Percentiles rank a stretch among this genome's conserved stretches.
phyloP scores from a whole-genome alignment of 352 stramenopile species.

The Globisporangium canariense region DNA sequence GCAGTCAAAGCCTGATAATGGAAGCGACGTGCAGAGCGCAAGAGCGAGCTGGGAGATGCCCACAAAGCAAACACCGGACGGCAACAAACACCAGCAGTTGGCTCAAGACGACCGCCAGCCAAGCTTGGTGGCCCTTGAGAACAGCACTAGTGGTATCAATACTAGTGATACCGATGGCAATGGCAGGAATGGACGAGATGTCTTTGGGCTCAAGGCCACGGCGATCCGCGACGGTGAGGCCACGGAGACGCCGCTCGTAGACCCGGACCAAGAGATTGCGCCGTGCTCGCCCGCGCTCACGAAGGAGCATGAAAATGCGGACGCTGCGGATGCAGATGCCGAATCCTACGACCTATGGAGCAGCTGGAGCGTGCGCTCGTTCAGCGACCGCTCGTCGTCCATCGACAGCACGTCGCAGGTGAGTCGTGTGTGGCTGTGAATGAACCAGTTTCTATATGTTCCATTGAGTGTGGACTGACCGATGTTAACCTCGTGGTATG shows the following conservation, averaged over 20 bases:
- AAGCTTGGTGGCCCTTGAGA: not conserved
- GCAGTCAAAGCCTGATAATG: no score
- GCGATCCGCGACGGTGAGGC: constrained; percentile 12
- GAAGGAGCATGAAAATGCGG: not conserved
- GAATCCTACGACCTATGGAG: constrained; percentile 39
- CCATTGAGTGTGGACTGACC: not conserved
- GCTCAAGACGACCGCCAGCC: not conserved
- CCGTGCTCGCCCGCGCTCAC: constrained; percentile 6
- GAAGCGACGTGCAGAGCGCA: not conserved
- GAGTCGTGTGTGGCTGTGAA: not conserved
- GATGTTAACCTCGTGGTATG: not conserved
- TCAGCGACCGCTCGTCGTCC: constrained; percentile 23
- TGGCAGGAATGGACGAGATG: not conserved
- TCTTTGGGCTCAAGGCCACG: constrained; percentile 6
- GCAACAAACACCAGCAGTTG: not conserved
- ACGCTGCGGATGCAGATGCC: not conserved
- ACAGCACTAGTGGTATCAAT: not conserved
- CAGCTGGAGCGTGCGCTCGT: constrained; percentile 33
- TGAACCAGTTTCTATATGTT: not conserved
- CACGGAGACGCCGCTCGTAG: constrained; percentile 14
- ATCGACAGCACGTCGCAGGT: constrained; percentile 22
- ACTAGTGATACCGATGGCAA: not conserved
- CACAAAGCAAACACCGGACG: not conserved
- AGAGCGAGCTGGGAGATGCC: not conserved
- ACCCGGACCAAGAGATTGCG: constrained; percentile 24